Conservation (phyloP, 352 stramenopile genomes). For the Aphanomyces stellatus region DNA sequence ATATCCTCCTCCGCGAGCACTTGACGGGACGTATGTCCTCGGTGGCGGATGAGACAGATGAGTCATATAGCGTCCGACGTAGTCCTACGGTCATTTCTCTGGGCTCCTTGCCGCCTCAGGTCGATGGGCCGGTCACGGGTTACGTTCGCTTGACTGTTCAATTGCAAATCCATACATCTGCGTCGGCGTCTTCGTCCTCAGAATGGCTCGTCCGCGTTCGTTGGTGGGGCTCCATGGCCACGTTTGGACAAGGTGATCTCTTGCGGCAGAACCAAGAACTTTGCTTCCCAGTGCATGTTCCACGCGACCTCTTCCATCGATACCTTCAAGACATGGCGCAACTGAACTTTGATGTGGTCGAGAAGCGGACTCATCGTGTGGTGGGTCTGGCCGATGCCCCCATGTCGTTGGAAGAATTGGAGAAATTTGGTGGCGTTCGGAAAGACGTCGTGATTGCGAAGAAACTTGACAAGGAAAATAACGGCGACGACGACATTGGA, state of each 20-base stretch:
- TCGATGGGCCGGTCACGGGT: slow-evolving; percentile 10
- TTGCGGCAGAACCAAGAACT: slow-evolving; percentile 14
- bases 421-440: background rate
- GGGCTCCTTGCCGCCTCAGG: slow-evolving; percentile 11
- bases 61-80: background rate
- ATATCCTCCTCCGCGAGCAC: background rate
- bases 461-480: background rate
- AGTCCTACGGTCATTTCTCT: background rate
- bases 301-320: background rate
- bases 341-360: slow-evolving; percentile 13
- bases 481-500: background rate
- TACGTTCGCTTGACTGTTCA: slow-evolving; percentile 11
- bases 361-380: slow-evolving; percentile 13
- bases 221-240: slow-evolving; percentile 17
- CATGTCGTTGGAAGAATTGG: slow-evolving; percentile 6
- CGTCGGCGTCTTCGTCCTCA: too few species aligned
- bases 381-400: background rate
- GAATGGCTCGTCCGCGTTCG: slow-evolving; percentile 14
- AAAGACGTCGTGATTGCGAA: background rate
- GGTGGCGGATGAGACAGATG: background rate
- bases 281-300: slow-evolving; percentile 15
- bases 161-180: too few species aligned
- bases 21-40: background rate
- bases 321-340: slow-evolving; percentile 15
- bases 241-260: slow-evolving; percentile 6